Conservation (phyloP, 2,329 filamentous ascomycete genomes). For the Neocatenulostroma microsporum region DNA sequence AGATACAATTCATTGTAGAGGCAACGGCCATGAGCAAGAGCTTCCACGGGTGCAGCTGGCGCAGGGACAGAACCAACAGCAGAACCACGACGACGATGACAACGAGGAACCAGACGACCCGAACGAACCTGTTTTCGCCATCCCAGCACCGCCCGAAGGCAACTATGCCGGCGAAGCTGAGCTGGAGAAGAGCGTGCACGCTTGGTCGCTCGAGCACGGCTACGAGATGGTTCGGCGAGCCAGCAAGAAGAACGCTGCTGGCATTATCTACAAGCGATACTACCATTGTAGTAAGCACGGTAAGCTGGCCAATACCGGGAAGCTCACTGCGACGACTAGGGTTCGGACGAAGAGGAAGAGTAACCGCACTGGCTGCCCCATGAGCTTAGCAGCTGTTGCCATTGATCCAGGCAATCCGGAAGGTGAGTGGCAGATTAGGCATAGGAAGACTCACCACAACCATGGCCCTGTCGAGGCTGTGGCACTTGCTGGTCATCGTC, state of each 20-base stretch:
- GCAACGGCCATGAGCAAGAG: background rate
- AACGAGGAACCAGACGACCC: slow-evolving; percentile 12
- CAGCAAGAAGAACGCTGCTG: slow-evolving; percentile 27
- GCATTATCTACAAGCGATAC: slow-evolving; percentile 28
- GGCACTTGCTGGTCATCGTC: slow-evolving; percentile 24
- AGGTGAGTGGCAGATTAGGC: slow-evolving; percentile 27
- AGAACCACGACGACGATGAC: slow-evolving; percentile 17
- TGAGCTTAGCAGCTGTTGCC: slow-evolving; percentile 26
- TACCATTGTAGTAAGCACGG: slow-evolving; percentile 29
- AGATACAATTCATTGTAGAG: too few relatives aligned
- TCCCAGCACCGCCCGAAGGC: slow-evolving; percentile 26
- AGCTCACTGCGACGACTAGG: slow-evolving; percentile 19
- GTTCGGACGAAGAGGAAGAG: slow-evolving; percentile 23
- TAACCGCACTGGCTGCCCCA: slow-evolving; percentile 25
- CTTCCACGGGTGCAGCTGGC: too few relatives aligned
- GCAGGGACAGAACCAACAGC: background rate
- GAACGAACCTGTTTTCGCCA: slow-evolving; percentile 23
- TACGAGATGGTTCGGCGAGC: slow-evolving; percentile 28
- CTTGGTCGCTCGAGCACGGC: slow-evolving; percentile 27
- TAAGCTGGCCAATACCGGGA: slow-evolving; percentile 19
- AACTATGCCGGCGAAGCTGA: slow-evolving; percentile 21
- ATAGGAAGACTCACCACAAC: slow-evolving; percentile 28
- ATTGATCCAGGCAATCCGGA: slow-evolving; percentile 23
- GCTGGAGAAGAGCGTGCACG: slow-evolving; percentile 26
- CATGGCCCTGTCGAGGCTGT: slow-evolving; percentile 25